Evolutionary conservation across 257 asterid species (phyloP).

Genomic region (Solanum corneliomulleri): DNA sequence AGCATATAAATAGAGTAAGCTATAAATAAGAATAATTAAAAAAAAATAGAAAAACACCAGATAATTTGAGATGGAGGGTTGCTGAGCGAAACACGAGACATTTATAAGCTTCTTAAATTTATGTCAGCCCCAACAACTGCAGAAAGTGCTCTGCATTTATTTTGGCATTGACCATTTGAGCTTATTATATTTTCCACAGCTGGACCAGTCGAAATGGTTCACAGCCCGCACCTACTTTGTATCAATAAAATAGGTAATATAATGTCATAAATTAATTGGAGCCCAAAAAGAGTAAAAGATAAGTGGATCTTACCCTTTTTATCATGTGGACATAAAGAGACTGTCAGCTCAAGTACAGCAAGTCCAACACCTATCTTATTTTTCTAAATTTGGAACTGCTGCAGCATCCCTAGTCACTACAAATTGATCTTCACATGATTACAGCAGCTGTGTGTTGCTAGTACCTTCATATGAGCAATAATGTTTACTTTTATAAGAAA

Average conservation of each 20-base stretch:
- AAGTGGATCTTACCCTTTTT: neutral
- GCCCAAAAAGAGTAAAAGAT: no score
- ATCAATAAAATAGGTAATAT: neutral
- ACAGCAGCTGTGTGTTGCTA: neutral
- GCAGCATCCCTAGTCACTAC: neutral
- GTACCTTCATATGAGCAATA: neutral
- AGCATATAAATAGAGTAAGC: neutral
- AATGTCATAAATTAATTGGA: no score
- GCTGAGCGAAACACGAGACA: neutral
- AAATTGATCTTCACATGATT: neutral
- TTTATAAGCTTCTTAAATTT: neutral
- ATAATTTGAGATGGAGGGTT: neutral
- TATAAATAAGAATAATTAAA: no score
- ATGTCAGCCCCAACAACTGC: neutral
- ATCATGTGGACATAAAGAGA: neutral
- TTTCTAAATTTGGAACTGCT: neutral
- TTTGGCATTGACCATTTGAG: neutral
- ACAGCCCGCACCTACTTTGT: neutral
- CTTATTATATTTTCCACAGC: neutral
- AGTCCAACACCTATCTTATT: no score
- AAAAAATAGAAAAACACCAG: neutral
- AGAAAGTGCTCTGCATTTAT: neutral
- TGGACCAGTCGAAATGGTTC: neutral
- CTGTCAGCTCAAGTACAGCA: neutral
- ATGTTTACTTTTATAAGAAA: neutral